Percentiles rank a stretch among this genome's conserved stretches.
Conservation (phyloP, 306 rosid genomes). For the Potentilla sterilis region DNA sequence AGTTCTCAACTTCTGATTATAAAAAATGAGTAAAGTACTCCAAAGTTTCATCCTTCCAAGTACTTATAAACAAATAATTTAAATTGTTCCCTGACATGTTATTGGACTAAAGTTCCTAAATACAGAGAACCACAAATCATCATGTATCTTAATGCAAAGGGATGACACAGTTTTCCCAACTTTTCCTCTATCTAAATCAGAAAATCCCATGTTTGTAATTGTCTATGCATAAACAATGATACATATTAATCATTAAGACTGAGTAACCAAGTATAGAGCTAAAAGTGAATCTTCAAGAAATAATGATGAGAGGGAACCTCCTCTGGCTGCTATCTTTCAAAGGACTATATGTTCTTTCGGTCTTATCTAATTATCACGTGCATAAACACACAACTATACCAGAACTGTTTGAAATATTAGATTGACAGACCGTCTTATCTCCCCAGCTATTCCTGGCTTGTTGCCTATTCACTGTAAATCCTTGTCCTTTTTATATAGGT, state of each 20-base stretch:
- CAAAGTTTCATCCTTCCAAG: neutral
- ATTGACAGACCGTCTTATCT: neutral
- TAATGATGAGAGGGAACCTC: neutral
- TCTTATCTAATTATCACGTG: neutral
- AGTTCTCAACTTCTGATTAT: slow-evolving; percentile 1
- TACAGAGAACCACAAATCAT: neutral
- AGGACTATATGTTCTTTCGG: neutral
- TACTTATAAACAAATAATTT: no score
- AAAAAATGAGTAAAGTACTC: neutral
- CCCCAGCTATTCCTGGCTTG: neutral
- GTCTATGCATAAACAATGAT: neutral
- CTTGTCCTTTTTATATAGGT: neutral
- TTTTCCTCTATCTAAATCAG: neutral
- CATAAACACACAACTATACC: neutral
- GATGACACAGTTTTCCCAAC: neutral
- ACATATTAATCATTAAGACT: neutral
- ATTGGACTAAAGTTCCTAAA: neutral
- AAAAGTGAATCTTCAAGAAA: neutral
- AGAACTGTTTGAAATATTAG: neutral
- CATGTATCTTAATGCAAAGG: neutral
- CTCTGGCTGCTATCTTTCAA: no score
- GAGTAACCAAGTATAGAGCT: neutral
- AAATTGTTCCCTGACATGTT: neutral
- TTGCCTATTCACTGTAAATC: neutral
- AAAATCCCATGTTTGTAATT: neutral